These are phyloP conservation scores for Thymus mandschuricus DNA, from an alignment of 257 asterid species.

Conservation along the genomic window DNA sequence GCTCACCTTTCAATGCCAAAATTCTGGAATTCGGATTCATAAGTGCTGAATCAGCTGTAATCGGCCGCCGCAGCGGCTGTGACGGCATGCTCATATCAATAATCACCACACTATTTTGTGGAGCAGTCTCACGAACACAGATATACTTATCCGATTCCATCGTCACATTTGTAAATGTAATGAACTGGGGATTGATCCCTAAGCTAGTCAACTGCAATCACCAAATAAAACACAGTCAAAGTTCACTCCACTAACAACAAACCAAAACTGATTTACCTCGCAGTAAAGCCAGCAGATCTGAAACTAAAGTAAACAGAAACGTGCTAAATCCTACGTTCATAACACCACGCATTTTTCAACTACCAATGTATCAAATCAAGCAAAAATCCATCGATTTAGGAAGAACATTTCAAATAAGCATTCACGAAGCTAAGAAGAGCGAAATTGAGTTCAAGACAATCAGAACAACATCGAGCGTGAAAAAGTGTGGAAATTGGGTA, in stretches of 20 bases:
- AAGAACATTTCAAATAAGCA: conserved; percentile 14
- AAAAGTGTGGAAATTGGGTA: conserved; percentile 6
- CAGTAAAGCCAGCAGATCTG: conserved; percentile 49
- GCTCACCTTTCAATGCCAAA: conserved; percentile 89
- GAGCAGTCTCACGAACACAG: conserved; percentile 96
- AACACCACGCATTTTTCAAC: conserved; percentile 23
- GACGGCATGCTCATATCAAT: conserved; percentile 93
- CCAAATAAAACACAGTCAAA: conserved; percentile 43
- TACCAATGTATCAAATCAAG: conserved; percentile 33
- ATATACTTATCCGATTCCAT: conserved; percentile 99
- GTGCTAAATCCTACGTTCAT: conserved; percentile 26
- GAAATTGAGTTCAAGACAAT: conserved; percentile 25
- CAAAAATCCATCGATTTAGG: conserved; percentile 14
- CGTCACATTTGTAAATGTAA: conserved; percentile 92
- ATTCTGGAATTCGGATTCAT: conserved; percentile 94
- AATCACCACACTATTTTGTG: conserved; percentile 95
- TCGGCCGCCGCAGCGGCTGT: conserved; percentile 96
- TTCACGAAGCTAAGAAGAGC: conserved; percentile 25
- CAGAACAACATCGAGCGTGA: conserved; percentile 17
- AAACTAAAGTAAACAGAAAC: conserved; percentile 30
- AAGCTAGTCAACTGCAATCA: conserved; percentile 84
- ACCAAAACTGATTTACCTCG: conserved; percentile 9
- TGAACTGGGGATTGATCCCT: conserved; percentile 94
- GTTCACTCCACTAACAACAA: conserved; percentile 34
- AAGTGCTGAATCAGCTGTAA: conserved; percentile 98